These are phyloP conservation scores for Darksidea phi DNA, from an alignment of 495 filamentous ascomycete genomes.

Conservation along the genomic window DNA sequence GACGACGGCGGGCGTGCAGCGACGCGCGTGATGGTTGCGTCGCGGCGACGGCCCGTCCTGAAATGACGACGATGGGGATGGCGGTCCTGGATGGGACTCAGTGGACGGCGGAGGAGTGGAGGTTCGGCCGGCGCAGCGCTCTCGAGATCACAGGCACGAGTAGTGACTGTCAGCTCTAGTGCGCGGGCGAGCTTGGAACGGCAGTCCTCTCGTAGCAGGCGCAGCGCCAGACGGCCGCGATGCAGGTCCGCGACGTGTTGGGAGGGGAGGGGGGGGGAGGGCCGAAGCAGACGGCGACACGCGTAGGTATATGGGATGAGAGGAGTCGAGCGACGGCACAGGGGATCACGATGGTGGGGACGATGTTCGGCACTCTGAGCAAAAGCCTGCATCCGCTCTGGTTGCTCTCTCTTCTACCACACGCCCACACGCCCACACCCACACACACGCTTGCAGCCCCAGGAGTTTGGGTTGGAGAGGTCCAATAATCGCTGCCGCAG, in stretches of 20 bases:
- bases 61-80: too few species aligned
- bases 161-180: constrained; percentile 18
- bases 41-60: too few species aligned
- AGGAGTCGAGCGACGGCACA: neutral
- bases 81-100: neutral
- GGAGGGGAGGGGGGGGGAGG: too few species aligned
- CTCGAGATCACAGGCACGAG: constrained; percentile 12
- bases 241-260: too few species aligned
- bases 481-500: constrained; percentile 9
- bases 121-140: constrained; percentile 13
- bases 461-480: neutral
- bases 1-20: too few species aligned
- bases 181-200: too few species aligned
- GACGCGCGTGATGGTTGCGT: too few species aligned
- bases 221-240: too few species aligned
- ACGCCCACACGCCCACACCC: too few species aligned
- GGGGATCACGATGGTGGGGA: neutral
- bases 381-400: constrained; percentile 11
- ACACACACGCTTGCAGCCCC: constrained; percentile 3
- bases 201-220: constrained; percentile 10
- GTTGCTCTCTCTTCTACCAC: constrained; percentile 11
- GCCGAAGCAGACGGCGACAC: too few species aligned
- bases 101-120: neutral
- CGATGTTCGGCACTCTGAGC: constrained; percentile 1
- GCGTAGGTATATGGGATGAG: neutral